Evolutionary conservation across 2,329 filamentous ascomycete genomes (phyloP).

Genomic region (Sphaerulina vaccinii): DNA sequence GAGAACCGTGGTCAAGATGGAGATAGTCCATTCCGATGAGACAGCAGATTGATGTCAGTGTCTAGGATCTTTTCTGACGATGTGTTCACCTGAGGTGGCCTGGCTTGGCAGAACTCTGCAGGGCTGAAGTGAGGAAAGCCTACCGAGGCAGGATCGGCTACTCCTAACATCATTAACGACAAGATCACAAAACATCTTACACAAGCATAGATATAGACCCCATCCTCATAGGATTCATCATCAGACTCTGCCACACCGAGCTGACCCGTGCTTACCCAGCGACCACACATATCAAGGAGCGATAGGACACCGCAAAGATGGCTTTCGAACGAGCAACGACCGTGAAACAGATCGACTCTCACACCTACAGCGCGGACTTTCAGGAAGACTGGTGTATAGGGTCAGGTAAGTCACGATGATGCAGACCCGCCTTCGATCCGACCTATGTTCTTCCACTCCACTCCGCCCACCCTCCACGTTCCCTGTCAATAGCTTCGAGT

Average conservation of each 20-base stretch:
- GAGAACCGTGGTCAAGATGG: slow-evolving; percentile 5
- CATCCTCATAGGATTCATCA: neutral
- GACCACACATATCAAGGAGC: neutral
- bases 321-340: slow-evolving; percentile 44
- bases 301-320: slow-evolving; percentile 18
- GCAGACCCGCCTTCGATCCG: neutral
- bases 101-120: neutral
- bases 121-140: neutral
- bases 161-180: neutral
- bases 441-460: slow-evolving; percentile 13
- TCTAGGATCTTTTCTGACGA: neutral
- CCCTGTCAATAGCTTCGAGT: slow-evolving; percentile 1
- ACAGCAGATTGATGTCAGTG: neutral
- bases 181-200: neutral
- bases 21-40: neutral
- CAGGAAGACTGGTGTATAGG: slow-evolving; percentile 64
- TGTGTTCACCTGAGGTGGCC: neutral
- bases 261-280: neutral
- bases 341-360: slow-evolving; percentile 51
- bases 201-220: neutral
- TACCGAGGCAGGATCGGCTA: neutral
- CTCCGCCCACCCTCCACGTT: slow-evolving; percentile 11
- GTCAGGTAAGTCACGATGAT: slow-evolving; percentile 47
- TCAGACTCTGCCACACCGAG: neutral
- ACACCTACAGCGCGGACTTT: slow-evolving; percentile 59